Conservation (phyloP, 345 rosid species). For the Gossypium arboreum region DNA sequence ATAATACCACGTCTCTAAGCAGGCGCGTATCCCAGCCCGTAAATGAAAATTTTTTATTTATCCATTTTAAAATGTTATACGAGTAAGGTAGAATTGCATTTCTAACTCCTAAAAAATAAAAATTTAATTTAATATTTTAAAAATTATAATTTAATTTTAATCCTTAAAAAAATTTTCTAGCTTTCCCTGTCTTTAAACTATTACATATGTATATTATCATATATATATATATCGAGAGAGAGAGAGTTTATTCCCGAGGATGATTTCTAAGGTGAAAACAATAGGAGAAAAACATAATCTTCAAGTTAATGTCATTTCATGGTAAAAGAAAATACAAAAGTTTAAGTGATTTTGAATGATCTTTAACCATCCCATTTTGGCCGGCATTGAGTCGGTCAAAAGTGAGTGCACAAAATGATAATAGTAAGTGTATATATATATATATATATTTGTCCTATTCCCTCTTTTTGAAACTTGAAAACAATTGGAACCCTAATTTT, state of each 20-base stretch:
- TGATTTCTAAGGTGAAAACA: slow-evolving; percentile 12
- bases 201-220: too few species aligned
- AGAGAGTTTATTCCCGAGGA: slow-evolving; percentile 17
- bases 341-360: not conserved
- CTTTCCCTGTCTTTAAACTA: too few species aligned
- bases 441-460: not conserved
- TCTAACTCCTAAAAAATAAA: too few species aligned
- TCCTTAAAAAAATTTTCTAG: too few species aligned
- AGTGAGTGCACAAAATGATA: not conserved
- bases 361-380: slow-evolving; percentile 12
- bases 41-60: too few species aligned
- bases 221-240: not conserved
- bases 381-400: slow-evolving; percentile 27
- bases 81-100: too few species aligned
- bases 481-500: not conserved
- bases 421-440: not conserved
- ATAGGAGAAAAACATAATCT: not conserved
- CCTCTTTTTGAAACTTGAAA: not conserved
- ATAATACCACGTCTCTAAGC: too few species aligned
- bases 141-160: too few species aligned
- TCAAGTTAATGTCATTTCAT: not conserved
- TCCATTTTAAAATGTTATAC: too few species aligned
- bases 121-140: too few species aligned
- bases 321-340: not conserved
- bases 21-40: too few species aligned